Evolutionary conservation across 768 basidiomycete species (phyloP).

Genomic region (Termitomyces sp.): DNA sequence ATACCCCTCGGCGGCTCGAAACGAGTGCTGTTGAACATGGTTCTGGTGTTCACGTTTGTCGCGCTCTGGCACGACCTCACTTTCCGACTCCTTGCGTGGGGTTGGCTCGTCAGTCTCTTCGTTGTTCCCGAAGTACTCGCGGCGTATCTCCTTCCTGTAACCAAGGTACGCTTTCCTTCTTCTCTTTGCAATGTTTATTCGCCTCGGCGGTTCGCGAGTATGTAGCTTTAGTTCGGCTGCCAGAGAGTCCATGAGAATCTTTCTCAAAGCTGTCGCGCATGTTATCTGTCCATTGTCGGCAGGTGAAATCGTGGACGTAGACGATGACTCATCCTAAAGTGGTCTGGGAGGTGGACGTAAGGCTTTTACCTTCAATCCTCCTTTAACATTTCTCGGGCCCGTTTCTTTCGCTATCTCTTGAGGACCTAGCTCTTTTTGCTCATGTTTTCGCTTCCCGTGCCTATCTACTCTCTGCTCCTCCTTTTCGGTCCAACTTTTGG

Average conservation of each 20-base stretch:
- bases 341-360: neutral
- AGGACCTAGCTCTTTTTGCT: neutral
- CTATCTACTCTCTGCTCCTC: neutral
- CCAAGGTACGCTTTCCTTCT: slow-evolving; percentile 41
- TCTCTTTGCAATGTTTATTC: neutral
- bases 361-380: neutral
- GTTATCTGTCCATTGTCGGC: neutral
- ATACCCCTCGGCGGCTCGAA: slow-evolving; percentile 80
- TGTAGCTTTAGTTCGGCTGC: neutral
- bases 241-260: neutral
- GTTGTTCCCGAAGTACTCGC: slow-evolving; percentile 81
- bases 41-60: slow-evolving; percentile 91
- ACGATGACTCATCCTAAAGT: neutral
- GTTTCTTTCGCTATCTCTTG: neutral
- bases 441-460: neutral
- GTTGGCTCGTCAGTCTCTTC: slow-evolving; percentile 92
- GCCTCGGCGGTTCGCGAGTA: neutral
- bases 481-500: neutral
- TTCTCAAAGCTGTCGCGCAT: neutral
- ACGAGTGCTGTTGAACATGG: slow-evolving; percentile 51
- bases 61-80: slow-evolving; percentile 97
- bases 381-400: neutral
- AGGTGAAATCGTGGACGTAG: neutral
- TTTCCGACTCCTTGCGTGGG: slow-evolving; percentile 86
- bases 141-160: slow-evolving; percentile 50